phyloP scores from a whole-genome alignment of 2,329 filamentous ascomycete genomes.

The Xylariaceae sp. region DNA sequence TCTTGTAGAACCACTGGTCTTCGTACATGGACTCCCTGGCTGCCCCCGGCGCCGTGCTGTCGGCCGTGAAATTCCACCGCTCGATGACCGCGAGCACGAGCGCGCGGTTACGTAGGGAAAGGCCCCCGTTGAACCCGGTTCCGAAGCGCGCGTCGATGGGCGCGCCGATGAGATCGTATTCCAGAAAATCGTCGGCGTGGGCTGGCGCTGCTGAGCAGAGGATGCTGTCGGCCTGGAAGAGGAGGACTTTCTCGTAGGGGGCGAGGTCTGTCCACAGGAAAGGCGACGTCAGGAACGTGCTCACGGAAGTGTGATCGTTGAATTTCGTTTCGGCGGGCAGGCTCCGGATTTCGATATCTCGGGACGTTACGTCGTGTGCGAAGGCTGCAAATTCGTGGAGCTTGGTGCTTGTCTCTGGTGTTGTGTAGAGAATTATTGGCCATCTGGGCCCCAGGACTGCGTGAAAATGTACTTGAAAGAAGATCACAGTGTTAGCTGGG shows the following conservation, averaged over 20 bases:
- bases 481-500: neutral
- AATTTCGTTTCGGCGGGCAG: slow-evolving; percentile 31
- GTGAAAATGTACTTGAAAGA: slow-evolving; percentile 32
- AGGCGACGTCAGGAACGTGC: slow-evolving; percentile 31
- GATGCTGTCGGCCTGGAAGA: slow-evolving; percentile 39
- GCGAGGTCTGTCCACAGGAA: slow-evolving; percentile 37
- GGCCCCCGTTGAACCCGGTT: slow-evolving; percentile 30
- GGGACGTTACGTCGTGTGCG: slow-evolving; percentile 32
- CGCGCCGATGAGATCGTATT: slow-evolving; percentile 34
- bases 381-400: slow-evolving; percentile 31
- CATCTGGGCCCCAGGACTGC: slow-evolving; percentile 40
- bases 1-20: slow-evolving; percentile 31
- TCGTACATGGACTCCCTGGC: slow-evolving; percentile 22
- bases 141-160: slow-evolving; percentile 22
- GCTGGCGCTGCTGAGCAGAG: slow-evolving; percentile 30
- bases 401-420: slow-evolving; percentile 23
- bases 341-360: slow-evolving; percentile 36
- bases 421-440: slow-evolving; percentile 43
- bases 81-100: slow-evolving; percentile 22
- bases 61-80: slow-evolving; percentile 16
- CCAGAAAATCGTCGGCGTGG: slow-evolving; percentile 34
- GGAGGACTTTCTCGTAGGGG: slow-evolving; percentile 32
- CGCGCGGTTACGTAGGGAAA: slow-evolving; percentile 31
- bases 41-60: slow-evolving; percentile 17
- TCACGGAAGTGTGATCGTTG: slow-evolving; percentile 33